Evolutionary conservation across 73 alveolate species (phyloP), one percentile per base, ranked within the genome.

Genomic region (Tetrahymena borealis): DNA sequence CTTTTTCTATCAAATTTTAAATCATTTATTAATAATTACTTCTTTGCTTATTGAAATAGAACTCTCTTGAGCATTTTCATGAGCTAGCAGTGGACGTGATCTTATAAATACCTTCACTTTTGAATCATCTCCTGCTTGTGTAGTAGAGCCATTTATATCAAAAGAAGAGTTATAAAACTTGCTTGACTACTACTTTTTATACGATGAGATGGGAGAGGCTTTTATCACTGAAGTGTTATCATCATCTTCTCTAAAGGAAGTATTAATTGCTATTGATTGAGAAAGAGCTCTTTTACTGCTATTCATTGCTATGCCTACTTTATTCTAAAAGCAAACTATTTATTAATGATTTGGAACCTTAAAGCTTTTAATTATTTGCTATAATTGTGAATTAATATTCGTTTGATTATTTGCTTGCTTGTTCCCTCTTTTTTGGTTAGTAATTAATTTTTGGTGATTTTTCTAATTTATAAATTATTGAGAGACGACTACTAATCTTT

Each of bases 21-120:
- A n/a, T n/a, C 36, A 28, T 93, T 40, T 20, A 18, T 36, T 15
- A 85, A 79, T 11, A 79, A 12, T 93, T 18, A 39, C 93, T 93
- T 42, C 79, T 16, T 79, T 40, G 35, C 78, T 79, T 18, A 92
- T 79, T 78, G 78, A 32, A 38, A 93, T 79, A 12, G 91, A 79
- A 18, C 91, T 39, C 33, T 93, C 95, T 37, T 93, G 40, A 39
- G 93, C 91, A 28, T 11, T 20, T 39, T 93, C 95, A n/a, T 35
- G 36, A 39, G 78, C 39, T 36, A 93, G 78, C 15, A 93, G 18
- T 10, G 95, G 95, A 8, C 95, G 43, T 28, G 91, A 85, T 79
- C 95, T 38, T 12, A 93, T 92, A 93, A 79, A 93, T 7, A 93
- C 95, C 37, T 85, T 93, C 28, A 93, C 78, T 32, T 79, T 33